These are phyloP conservation scores for Fraxinus baroniana DNA, from an alignment of 305 asterid species.

Conservation along the genomic window DNA sequence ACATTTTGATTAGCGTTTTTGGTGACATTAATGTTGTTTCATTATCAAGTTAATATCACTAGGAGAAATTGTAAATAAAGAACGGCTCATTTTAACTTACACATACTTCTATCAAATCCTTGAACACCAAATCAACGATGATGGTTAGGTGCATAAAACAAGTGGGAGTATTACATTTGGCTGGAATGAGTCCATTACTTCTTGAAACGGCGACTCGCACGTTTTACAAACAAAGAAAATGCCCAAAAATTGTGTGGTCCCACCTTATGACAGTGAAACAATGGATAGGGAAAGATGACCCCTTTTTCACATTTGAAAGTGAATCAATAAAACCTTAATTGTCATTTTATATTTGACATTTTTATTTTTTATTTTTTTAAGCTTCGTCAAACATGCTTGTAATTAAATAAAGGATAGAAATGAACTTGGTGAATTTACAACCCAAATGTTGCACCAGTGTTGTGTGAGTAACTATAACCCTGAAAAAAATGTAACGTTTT, in stretches of 20 bases:
- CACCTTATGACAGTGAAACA: neutral
- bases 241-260: neutral
- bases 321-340: conserved; percentile 1
- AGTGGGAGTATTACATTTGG: conserved; percentile 9
- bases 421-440: conserved; percentile 11
- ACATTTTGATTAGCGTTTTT: neutral
- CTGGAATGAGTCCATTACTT: neutral
- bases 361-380: neutral
- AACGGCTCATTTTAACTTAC: neutral
- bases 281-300: neutral
- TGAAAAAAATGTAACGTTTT: neutral
- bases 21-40: neutral
- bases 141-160: neutral
- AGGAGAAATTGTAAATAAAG: neutral
- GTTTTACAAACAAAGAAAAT: neutral
- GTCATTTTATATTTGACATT: conserved; percentile 12
- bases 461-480: neutral
- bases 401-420: neutral
- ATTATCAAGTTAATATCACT: neutral
- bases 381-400: neutral
- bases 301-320: neutral
- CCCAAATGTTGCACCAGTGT: conserved; percentile 14
- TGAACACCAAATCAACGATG: neutral
- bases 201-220: neutral
- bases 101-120: neutral